phyloP scores from a whole-genome alignment of 108 stramenopile species.

The Nitzschia sp. region DNA sequence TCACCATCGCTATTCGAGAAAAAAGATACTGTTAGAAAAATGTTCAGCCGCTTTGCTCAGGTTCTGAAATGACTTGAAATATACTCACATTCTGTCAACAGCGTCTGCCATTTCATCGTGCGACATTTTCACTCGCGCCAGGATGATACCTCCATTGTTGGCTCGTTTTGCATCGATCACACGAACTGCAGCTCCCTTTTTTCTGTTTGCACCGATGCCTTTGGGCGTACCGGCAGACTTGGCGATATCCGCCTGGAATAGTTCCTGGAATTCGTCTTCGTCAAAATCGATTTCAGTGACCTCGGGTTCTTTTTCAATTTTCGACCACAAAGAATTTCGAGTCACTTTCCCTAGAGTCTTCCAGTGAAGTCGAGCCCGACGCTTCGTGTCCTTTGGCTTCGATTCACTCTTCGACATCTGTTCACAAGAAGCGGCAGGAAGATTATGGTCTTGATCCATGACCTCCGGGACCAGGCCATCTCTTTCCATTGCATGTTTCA shows the following conservation, averaged over 20 bases:
- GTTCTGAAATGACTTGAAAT: background rate
- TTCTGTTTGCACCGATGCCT: background rate
- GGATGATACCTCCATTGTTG: slow-evolving; percentile 91
- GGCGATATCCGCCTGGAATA: slow-evolving; percentile 78
- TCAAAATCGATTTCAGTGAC: slow-evolving; percentile 79
- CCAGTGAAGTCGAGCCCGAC: slow-evolving; percentile 90
- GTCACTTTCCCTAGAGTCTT: slow-evolving; percentile 70
- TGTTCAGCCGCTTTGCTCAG: too few species aligned
- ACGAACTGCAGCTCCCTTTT: slow-evolving; percentile 57
- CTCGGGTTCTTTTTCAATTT: slow-evolving; percentile 73
- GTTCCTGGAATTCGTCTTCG: slow-evolving; percentile 74
- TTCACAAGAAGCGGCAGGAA: slow-evolving; percentile 44
- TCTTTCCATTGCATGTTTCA: slow-evolving; percentile 87
- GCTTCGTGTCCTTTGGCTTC: slow-evolving; percentile 67
- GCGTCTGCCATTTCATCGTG: slow-evolving; percentile 85
- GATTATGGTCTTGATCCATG: slow-evolving; percentile 88
- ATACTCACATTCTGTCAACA: slow-evolving; percentile 60
- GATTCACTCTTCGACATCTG: slow-evolving; percentile 38
- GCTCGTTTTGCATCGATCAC: slow-evolving; percentile 90
- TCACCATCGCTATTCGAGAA: slow-evolving; percentile 44
- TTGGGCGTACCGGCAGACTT: slow-evolving; percentile 7
- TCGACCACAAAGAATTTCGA: slow-evolving; percentile 84
- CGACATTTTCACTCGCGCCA: slow-evolving; percentile 85
- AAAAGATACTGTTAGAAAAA: too few species aligned
- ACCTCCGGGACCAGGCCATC: slow-evolving; percentile 77